Evolutionary conservation across 2,329 filamentous ascomycete species (phyloP).

Genomic region (Trichoderma sp.): DNA sequence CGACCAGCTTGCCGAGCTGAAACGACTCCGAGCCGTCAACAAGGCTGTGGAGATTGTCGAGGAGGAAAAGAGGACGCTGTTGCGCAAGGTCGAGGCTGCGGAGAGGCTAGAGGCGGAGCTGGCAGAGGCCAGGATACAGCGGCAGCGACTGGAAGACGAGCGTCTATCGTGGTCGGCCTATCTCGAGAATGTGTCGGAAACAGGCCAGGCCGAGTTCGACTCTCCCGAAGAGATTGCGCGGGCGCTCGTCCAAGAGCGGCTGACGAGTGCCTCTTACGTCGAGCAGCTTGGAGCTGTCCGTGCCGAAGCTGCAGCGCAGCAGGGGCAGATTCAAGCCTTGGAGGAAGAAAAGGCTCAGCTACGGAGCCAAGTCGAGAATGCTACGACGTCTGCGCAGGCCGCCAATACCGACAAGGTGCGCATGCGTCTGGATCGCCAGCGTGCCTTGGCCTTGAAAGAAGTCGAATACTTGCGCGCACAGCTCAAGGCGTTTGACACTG

Average conservation of each 20-base stretch:
- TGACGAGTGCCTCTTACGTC: constrained; percentile 75
- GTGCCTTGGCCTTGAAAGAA: constrained; percentile 82
- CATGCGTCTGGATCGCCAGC: constrained; percentile 79
- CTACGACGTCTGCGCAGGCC: constrained; percentile 15
- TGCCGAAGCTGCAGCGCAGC: constrained; percentile 73
- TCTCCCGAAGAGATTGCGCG: constrained; percentile 84
- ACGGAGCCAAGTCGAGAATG: constrained; percentile 66
- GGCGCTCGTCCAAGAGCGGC: constrained; percentile 76
- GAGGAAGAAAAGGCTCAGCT: constrained; percentile 68
- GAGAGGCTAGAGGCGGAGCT: constrained; percentile 73
- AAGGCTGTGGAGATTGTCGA: constrained; percentile 92
- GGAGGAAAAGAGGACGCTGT: constrained; percentile 85
- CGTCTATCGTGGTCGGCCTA: constrained; percentile 83
- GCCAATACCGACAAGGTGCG: constrained; percentile 37
- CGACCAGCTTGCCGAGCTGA: constrained; percentile 76
- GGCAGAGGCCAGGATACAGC: constrained; percentile 75
- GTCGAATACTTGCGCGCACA: constrained; percentile 92
- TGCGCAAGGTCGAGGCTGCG: constrained; percentile 73
- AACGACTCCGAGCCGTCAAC: constrained; percentile 74
- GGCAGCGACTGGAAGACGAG: constrained; percentile 86
- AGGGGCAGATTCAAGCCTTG: constrained; percentile 69
- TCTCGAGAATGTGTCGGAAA: constrained; percentile 64
- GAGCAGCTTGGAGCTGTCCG: constrained; percentile 77
- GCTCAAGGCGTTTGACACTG: constrained; percentile 80
- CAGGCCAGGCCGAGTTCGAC: constrained; percentile 71